Percentiles rank a stretch among this genome's conserved stretches.
Conservation (phyloP, 306 rosid genomes). For the Quercus agrifolia region DNA sequence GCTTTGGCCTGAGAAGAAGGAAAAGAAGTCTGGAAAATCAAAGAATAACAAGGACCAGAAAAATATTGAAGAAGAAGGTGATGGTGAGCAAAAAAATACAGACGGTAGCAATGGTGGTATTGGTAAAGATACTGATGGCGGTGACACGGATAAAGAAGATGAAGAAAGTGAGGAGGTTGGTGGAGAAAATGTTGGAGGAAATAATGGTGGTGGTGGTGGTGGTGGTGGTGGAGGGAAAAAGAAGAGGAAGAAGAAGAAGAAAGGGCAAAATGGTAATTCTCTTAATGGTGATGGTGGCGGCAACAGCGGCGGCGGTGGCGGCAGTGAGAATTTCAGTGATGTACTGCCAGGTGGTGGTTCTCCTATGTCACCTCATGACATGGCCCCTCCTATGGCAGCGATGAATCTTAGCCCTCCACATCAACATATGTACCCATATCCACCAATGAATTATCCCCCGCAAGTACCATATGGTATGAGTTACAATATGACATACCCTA, state of each 20-base stretch:
- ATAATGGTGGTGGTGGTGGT: slow-evolving; percentile 10
- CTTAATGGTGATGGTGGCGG: slow-evolving; percentile 10
- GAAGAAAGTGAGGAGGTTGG: slow-evolving; percentile 19
- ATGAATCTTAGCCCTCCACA: slow-evolving; percentile 39
- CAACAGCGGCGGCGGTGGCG: not conserved
- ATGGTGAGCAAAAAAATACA: slow-evolving; percentile 1
- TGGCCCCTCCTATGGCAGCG: not conserved
- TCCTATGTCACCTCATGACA: slow-evolving; percentile 8
- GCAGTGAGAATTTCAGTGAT: slow-evolving; percentile 13
- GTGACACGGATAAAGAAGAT: slow-evolving; percentile 9
- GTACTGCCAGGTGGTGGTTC: slow-evolving; percentile 8
- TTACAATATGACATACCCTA: slow-evolving; percentile 58
- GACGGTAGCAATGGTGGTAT: slow-evolving; percentile 11
- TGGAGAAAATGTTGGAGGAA: slow-evolving; percentile 13
- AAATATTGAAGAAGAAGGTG: slow-evolving; percentile 23
- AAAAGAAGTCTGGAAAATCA: slow-evolving; percentile 50
- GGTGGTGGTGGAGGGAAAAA: slow-evolving; percentile 30
- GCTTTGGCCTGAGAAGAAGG: slow-evolving; percentile 65
- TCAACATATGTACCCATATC: slow-evolving; percentile 54
- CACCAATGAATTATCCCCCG: slow-evolving; percentile 30
- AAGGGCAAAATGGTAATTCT: slow-evolving; percentile 27
- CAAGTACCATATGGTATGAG: slow-evolving; percentile 44
- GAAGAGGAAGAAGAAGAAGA: slow-evolving; percentile 76
- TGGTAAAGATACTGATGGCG: slow-evolving; percentile 14
- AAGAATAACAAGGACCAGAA: slow-evolving; percentile 31